Evolutionary conservation across 2,329 filamentous ascomycete genomes (phyloP).

Genomic region (Zymoseptoria brevis): DNA sequence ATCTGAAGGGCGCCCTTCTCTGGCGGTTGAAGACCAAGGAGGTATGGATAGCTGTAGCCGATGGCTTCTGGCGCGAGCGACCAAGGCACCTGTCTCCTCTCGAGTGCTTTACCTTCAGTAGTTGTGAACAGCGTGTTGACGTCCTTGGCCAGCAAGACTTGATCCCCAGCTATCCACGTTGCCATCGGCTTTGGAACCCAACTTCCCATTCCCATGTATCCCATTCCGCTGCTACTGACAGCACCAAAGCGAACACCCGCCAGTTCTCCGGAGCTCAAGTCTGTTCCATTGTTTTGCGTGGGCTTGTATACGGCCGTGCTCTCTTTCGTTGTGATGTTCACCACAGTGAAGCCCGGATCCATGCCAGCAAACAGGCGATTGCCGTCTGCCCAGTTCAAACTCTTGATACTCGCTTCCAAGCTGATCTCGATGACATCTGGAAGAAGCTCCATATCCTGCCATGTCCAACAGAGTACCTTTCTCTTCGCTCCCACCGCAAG

Average conservation of each 20-base stretch:
- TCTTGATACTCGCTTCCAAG: conserved; percentile 75
- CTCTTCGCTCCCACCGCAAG: conserved; percentile 90
- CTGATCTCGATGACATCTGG: conserved; percentile 67
- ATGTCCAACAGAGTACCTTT: conserved; percentile 82
- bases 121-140: conserved; percentile 92
- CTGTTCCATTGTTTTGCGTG: conserved; percentile 17
- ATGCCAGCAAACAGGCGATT: conserved; percentile 83
- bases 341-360: conserved; percentile 82
- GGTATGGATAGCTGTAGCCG: conserved; percentile 94
- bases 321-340: conserved; percentile 69
- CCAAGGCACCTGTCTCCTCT: conserved; percentile 90
- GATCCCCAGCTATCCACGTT: conserved; percentile 69
- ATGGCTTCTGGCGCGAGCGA: conserved; percentile 77
- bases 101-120: conserved; percentile 68
- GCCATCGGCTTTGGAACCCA: conserved; percentile 88
- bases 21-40: conserved; percentile 75
- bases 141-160: conserved; percentile 93
- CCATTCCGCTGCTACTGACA: conserved; percentile 79
- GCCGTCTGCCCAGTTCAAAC: conserved; percentile 82
- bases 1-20: conserved; percentile 82
- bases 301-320: conserved; percentile 62
- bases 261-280: conserved; percentile 50
- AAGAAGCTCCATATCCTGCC: conserved; percentile 86
- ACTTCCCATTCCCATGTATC: conserved; percentile 89
- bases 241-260: conserved; percentile 65